These are phyloP conservation scores for Russula sp. DNA, from an alignment of 768 basidiomycete species.

Conservation along the genomic window DNA sequence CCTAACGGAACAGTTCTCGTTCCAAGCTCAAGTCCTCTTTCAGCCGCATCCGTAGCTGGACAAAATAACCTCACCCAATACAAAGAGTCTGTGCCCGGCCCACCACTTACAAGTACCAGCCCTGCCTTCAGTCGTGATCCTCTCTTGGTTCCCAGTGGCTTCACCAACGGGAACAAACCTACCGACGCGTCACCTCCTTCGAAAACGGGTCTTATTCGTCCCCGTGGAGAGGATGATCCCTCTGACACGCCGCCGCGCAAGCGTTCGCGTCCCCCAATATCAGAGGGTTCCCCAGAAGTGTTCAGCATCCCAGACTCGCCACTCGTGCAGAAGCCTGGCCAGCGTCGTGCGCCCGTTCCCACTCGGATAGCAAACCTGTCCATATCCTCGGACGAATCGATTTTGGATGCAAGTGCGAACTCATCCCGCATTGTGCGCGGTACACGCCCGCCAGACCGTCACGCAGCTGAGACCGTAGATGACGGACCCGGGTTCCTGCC, in stretches of 20 bases:
- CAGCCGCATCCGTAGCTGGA: constrained; percentile 41
- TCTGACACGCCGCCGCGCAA: constrained; percentile 63
- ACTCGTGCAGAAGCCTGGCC: constrained; percentile 51
- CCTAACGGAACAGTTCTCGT: constrained; percentile 61
- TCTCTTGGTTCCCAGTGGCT: constrained; percentile 24
- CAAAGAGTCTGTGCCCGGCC: constrained; percentile 43
- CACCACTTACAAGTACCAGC: constrained; percentile 39
- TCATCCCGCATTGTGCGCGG: constrained; percentile 36
- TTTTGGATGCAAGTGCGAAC: constrained; percentile 41
- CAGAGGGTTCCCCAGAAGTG: constrained; percentile 42
- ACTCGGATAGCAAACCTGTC: constrained; percentile 40
- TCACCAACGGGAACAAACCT: constrained; percentile 35
- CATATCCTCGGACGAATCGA: constrained; percentile 67
- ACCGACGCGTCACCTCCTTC: constrained; percentile 54
- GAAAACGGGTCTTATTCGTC: constrained; percentile 40
- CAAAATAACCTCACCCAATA: constrained; percentile 44
- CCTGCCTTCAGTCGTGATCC: constrained; percentile 26
- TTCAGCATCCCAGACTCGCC: constrained; percentile 51
- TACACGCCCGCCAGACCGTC: constrained; percentile 19
- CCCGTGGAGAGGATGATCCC: constrained; percentile 42
- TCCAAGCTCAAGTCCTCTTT: constrained; percentile 69
- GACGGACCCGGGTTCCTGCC: constrained; percentile 45
- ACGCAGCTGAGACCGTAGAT: constrained; percentile 28
- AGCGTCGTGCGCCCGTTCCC: constrained; percentile 45
- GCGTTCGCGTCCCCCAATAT: constrained; percentile 54